Evolutionary conservation across 805 yeast species (phyloP).

Genomic region (Candida tibetensis): DNA sequence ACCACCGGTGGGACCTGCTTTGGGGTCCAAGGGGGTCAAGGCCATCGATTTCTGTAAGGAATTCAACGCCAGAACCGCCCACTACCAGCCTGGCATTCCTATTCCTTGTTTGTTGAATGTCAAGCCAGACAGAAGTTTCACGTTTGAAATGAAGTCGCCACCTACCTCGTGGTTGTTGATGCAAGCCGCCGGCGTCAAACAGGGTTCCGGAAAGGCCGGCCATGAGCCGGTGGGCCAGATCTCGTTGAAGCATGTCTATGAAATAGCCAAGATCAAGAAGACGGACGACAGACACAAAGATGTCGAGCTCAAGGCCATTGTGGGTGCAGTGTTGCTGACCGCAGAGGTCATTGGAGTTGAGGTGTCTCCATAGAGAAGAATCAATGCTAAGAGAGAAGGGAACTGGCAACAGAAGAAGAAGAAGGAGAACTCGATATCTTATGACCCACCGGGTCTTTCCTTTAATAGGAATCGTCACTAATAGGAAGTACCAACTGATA

Average conservation of each 20-base stretch:
- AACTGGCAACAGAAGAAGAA: neutral
- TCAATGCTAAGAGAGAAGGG: neutral
- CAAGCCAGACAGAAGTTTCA: conserved; percentile 87
- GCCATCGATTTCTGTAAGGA: conserved; percentile 98
- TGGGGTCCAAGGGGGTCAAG: conserved; percentile 97
- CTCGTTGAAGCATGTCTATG: conserved; percentile 86
- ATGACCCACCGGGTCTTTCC: no score
- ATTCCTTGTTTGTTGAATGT: conserved; percentile 83
- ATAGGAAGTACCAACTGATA: no score
- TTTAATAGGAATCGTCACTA: no score
- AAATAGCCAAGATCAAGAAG: conserved; percentile 90
- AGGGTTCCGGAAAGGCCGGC: conserved; percentile 74
- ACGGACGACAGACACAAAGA: conserved; percentile 76
- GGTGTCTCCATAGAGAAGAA: conserved; percentile 55
- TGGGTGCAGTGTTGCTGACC: conserved; percentile 79
- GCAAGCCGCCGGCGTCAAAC: conserved; percentile 74
- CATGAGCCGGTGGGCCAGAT: conserved; percentile 59
- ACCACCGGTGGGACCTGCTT: conserved; percentile 98
- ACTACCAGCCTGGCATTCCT: conserved; percentile 81
- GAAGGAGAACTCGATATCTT: no score
- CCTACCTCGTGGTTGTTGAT: conserved; percentile 83
- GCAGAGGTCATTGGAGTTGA: conserved; percentile 88
- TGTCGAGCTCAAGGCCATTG: conserved; percentile 68
- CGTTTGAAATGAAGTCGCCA: conserved; percentile 86
- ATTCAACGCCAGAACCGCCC: conserved; percentile 94